These are phyloP conservation scores for Xylaria longipes DNA, from an alignment of 495 filamentous ascomycete genomes.

Conservation along the genomic window DNA sequence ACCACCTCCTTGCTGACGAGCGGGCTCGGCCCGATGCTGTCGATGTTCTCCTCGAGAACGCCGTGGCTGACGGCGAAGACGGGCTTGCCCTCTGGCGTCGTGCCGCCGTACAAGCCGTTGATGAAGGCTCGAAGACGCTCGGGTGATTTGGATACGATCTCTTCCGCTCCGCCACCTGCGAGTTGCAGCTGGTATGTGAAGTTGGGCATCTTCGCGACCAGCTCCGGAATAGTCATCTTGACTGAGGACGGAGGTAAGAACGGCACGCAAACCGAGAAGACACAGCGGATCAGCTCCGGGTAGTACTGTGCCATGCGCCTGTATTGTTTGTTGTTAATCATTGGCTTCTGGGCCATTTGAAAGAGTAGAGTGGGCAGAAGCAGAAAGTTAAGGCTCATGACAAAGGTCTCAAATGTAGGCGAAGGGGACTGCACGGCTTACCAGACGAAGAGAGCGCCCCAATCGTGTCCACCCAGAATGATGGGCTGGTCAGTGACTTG, in stretches of 20 bases:
- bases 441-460: conserved; percentile 67
- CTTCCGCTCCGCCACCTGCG: conserved; percentile 68
- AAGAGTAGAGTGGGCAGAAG: conserved; percentile 20
- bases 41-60: conserved; percentile 52
- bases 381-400: not conserved
- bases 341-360: conserved; percentile 38
- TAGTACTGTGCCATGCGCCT: conserved; percentile 71
- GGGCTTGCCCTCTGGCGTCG: conserved; percentile 57
- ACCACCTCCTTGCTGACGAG: conserved; percentile 72
- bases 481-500: conserved; percentile 39
- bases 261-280: conserved; percentile 83
- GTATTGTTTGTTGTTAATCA: conserved; percentile 1
- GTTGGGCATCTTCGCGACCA: conserved; percentile 69
- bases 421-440: conserved; percentile 23
- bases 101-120: conserved; percentile 70
- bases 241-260: conserved; percentile 59
- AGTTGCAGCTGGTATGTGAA: conserved; percentile 87
- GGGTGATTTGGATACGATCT: conserved; percentile 57
- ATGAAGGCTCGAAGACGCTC: conserved; percentile 70
- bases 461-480: conserved; percentile 85
- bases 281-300: conserved; percentile 70
- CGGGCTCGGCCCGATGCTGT: conserved; percentile 58
- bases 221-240: conserved; percentile 58
- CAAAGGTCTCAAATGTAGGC: conserved; percentile 1
- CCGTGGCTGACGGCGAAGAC: conserved; percentile 64